Evolutionary conservation across 2,329 filamentous ascomycete species (phyloP).

Genomic region (Alternaria ventricosa): DNA sequence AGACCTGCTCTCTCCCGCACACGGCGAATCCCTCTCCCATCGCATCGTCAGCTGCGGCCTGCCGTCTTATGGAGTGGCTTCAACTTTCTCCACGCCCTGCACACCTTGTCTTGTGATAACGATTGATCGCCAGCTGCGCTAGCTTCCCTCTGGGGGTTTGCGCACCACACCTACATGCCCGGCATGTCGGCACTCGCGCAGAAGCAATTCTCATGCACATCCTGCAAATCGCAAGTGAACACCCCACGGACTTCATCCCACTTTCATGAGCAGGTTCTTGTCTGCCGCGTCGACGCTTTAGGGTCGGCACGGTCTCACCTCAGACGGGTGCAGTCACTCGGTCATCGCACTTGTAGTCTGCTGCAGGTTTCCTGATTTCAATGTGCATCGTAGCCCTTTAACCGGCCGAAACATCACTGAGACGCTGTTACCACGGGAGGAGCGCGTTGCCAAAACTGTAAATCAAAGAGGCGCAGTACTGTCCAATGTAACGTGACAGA

Average conservation of each 20-base stretch:
- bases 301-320: constrained; percentile 19
- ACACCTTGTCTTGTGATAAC: not conserved
- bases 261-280: not conserved
- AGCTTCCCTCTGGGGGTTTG: not conserved
- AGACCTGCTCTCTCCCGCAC: not conserved
- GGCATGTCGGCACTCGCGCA: not conserved
- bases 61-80: not conserved
- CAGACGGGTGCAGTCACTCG: constrained; percentile 1
- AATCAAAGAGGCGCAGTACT: not conserved
- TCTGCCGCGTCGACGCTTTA: constrained; percentile 1
- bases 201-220: constrained; percentile 2
- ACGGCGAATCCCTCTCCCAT: not conserved
- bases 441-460: not conserved
- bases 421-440: not conserved
- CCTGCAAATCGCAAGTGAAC: not conserved
- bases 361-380: not conserved
- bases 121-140: not conserved
- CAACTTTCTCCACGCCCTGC: not conserved
- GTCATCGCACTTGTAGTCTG: not conserved
- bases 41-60: constrained; percentile 5
- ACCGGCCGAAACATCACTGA: not conserved
- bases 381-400: not conserved
- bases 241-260: not conserved
- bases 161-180: not conserved
- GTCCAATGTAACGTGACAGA: not conserved